Evolutionary conservation across 495 filamentous ascomycete species (phyloP).

Genomic region (Aspergillus kassunensis): DNA sequence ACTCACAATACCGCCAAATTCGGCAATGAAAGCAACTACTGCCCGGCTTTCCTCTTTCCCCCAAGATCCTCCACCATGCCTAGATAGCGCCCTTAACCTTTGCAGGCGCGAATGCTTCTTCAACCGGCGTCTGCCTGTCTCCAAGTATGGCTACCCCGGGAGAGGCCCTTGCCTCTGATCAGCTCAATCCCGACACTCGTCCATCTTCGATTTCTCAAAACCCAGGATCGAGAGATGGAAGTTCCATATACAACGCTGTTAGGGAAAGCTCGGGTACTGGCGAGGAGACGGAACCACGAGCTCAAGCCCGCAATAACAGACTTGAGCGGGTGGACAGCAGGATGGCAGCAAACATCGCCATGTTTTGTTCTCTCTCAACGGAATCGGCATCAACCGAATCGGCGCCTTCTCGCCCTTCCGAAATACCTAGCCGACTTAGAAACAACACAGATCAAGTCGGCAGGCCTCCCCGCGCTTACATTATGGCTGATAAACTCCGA

Average conservation of each 20-base stretch:
- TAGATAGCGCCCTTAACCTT: not conserved
- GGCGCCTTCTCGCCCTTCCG: not conserved
- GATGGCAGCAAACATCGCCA: conserved; percentile 32
- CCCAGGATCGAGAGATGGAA: conserved; percentile 35
- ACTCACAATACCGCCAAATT: not conserved
- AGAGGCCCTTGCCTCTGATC: not conserved
- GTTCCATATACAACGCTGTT: conserved; percentile 42
- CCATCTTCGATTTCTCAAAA: conserved; percentile 23
- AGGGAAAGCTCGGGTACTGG: conserved; percentile 20
- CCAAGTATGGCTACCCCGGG: not conserved
- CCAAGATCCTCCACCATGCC: no score
- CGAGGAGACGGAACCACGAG: conserved; percentile 11
- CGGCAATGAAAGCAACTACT: not conserved
- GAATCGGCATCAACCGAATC: conserved; percentile 7
- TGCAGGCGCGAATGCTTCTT: not conserved
- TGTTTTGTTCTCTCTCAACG: conserved; percentile 23
- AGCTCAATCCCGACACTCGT: not conserved
- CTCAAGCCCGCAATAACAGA: not conserved
- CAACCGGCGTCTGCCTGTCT: not conserved
- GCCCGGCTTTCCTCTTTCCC: not conserved
- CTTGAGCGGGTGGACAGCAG: conserved; percentile 24
- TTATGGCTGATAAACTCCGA: conserved; percentile 20
- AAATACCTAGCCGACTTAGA: not conserved
- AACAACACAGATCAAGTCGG: not conserved
- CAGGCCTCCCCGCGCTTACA: conserved; percentile 6